Evolutionary conservation across 2,329 filamentous ascomycete species (phyloP).

Genomic region (Colletotrichum magnum): DNA sequence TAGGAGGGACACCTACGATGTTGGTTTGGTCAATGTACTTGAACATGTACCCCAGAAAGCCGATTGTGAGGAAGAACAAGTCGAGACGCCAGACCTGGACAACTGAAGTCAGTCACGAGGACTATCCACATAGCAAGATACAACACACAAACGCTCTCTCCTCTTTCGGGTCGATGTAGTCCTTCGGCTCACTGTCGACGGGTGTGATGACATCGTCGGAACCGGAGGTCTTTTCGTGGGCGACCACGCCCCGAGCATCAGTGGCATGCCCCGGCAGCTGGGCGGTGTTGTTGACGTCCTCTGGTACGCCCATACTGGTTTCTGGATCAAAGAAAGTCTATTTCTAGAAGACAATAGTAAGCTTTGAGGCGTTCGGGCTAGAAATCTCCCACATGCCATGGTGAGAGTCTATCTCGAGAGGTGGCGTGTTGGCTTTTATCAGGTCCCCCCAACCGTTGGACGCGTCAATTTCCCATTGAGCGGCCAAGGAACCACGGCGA

Average conservation of each 20-base stretch:
- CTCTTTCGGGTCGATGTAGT: conserved; percentile 26
- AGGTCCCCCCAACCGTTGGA: neutral
- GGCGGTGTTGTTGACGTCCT: neutral
- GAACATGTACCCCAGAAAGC: conserved; percentile 33
- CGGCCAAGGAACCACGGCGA: neutral
- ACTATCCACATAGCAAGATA: too few relatives aligned
- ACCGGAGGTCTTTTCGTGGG: neutral
- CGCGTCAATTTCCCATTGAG: neutral
- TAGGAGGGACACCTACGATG: neutral
- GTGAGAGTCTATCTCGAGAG: neutral
- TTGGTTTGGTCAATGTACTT: conserved; percentile 37
- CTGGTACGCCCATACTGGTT: conserved; percentile 7
- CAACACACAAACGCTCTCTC: conserved; percentile 29
- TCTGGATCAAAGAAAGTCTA: neutral
- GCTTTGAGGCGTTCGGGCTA: too few relatives aligned
- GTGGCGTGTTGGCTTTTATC: neutral
- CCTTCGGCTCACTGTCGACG: neutral
- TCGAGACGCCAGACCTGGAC: conserved; percentile 27
- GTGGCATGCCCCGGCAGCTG: neutral
- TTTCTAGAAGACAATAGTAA: neutral
- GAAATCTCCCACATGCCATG: conserved; percentile 1
- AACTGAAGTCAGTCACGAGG: neutral
- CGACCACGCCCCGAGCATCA: neutral
- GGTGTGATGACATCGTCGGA: neutral
- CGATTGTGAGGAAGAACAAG: conserved; percentile 28